phyloP scores from a whole-genome alignment of 495 filamentous ascomycete species.

The Penicillium egyptiacum region DNA sequence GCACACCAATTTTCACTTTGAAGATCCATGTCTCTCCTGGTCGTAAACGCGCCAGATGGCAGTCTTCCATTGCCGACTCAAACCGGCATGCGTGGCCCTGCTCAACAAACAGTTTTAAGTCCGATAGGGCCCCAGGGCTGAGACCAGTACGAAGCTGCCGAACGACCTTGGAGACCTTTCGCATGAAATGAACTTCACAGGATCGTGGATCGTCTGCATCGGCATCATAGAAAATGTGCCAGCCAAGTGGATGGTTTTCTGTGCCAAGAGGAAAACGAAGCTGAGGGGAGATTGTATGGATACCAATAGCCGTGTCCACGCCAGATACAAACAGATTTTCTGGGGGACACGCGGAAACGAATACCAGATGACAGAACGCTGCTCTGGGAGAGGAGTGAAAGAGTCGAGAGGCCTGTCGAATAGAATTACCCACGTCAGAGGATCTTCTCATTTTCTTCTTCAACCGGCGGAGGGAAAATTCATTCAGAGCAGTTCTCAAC shows the following conservation, averaged over 20 bases:
- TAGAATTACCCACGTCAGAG: constrained; percentile 9
- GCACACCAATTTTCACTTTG: constrained; percentile 20
- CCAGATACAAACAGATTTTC: constrained; percentile 12
- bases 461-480: constrained; percentile 11
- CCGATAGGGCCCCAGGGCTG: constrained; percentile 19
- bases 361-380: constrained; percentile 28
- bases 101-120: constrained; percentile 18
- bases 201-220: constrained; percentile 4
- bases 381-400: constrained; percentile 17
- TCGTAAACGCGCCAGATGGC: constrained; percentile 17
- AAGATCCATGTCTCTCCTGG: constrained; percentile 28
- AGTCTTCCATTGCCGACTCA: constrained; percentile 10
- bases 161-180: constrained; percentile 20
- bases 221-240: constrained; percentile 27
- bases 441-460: not conserved
- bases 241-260: constrained; percentile 14
- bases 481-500: constrained; percentile 14
- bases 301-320: constrained; percentile 26
- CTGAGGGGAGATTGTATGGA: constrained; percentile 29
- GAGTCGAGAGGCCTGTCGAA: constrained; percentile 16
- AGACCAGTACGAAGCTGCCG: constrained; percentile 29
- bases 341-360: constrained; percentile 19
- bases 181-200: constrained; percentile 18
- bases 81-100: constrained; percentile 19
- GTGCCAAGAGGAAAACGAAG: constrained; percentile 14